These are phyloP conservation scores for Clonostachys rosea DNA, from an alignment of 2,329 filamentous ascomycete species.

Conservation along the genomic window DNA sequence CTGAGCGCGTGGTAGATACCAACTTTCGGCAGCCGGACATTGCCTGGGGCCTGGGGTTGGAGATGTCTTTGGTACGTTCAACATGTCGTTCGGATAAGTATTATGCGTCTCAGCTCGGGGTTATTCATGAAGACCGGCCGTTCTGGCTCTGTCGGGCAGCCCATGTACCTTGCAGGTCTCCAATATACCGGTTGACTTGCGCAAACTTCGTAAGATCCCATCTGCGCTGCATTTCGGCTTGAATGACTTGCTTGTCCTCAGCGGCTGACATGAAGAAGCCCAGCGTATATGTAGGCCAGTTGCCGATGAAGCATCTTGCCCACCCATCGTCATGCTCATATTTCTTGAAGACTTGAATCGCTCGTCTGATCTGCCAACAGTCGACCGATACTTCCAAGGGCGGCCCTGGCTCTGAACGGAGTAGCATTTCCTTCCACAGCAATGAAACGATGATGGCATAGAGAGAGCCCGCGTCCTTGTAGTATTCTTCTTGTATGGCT, in stretches of 20 bases:
- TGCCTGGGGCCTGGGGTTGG: too few relatives aligned
- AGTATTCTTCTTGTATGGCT: conserved; percentile 1
- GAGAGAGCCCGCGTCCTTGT: conserved; percentile 9
- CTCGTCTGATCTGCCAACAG: conserved; percentile 9
- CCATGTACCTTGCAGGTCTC: neutral
- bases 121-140: too few relatives aligned
- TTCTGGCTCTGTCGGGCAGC: neutral
- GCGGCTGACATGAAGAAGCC: conserved; percentile 5
- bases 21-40: too few relatives aligned
- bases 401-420: neutral
- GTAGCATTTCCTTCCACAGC: neutral
- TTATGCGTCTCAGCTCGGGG: too few relatives aligned
- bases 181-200: neutral
- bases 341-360: conserved; percentile 5
- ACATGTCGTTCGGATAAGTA: too few relatives aligned
- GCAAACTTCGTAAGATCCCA: neutral
- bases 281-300: conserved; percentile 14
- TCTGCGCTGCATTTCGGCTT: neutral
- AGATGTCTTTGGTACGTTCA: too few relatives aligned
- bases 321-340: conserved; percentile 7
- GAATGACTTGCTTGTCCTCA: neutral
- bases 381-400: neutral
- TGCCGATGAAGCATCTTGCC: conserved; percentile 16
- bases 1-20: too few relatives aligned
- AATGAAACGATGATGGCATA: conserved; percentile 10